Conservation (phyloP, 305 asterid species). For the Solanum hybrid region DNA sequence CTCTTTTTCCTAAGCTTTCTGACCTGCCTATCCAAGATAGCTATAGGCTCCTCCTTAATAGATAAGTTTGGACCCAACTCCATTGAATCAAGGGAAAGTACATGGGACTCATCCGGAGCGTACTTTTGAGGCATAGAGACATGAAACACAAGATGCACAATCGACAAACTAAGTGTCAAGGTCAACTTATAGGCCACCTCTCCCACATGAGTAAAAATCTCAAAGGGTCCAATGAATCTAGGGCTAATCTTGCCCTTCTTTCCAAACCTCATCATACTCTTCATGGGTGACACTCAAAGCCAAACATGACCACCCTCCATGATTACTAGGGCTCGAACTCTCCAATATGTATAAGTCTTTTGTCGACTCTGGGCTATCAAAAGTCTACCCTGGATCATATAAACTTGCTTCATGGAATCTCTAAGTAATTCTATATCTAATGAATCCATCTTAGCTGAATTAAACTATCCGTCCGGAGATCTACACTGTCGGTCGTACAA, state of each 20-base stretch:
- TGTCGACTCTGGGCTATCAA: no score
- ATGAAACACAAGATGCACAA: background rate
- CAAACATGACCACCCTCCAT: background rate
- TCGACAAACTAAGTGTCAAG: background rate
- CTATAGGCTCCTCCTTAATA: background rate
- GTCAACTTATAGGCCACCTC: background rate
- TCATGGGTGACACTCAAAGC: background rate
- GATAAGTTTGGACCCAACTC: background rate
- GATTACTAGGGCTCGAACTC: background rate
- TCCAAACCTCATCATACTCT: background rate
- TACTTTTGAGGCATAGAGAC: background rate
- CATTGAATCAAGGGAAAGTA: background rate
- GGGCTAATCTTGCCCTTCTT: background rate
- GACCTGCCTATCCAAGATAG: background rate
- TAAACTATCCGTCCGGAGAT: background rate
- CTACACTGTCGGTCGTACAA: background rate
- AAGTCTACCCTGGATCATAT: background rate
- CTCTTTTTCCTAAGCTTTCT: background rate
- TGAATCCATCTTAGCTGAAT: background rate
- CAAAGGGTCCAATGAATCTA: background rate
- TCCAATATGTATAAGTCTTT: background rate
- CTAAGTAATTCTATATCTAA: background rate
- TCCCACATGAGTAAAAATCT: no score
- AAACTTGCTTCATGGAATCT: background rate
- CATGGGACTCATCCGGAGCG: fast-evolving